Conservation (phyloP, 805 yeast species). For the Crinitomyces ghanaensis region DNA sequence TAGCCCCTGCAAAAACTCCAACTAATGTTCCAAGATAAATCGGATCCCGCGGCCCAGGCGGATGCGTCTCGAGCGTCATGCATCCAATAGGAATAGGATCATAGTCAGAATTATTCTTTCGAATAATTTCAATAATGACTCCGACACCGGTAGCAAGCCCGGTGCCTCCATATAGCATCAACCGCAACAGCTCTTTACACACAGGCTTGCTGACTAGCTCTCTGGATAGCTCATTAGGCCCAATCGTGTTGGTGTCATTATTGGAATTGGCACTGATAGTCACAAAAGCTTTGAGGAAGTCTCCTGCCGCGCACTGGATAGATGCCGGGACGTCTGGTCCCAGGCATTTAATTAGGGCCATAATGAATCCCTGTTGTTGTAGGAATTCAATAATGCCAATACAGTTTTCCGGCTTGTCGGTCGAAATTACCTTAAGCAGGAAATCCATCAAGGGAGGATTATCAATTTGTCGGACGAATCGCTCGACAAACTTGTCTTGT, state of each 20-base stretch:
- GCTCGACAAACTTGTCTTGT: slow-evolving; percentile 60
- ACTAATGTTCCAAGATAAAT: slow-evolving; percentile 83
- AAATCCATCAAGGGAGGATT: slow-evolving; percentile 94
- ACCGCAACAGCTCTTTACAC: slow-evolving; percentile 52
- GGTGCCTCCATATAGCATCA: slow-evolving; percentile 68
- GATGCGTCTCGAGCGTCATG: slow-evolving; percentile 75
- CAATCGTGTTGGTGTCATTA: slow-evolving; percentile 82
- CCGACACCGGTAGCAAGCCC: slow-evolving; percentile 93
- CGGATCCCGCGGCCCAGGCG: slow-evolving; percentile 88
- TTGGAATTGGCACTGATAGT: slow-evolving; percentile 89
- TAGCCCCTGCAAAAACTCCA: slow-evolving; percentile 59
- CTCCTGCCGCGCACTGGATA: slow-evolving; percentile 89
- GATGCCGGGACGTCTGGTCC: slow-evolving; percentile 57
- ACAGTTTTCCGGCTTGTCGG: slow-evolving; percentile 83
- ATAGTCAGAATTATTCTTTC: slow-evolving; percentile 93
- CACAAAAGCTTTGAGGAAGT: slow-evolving; percentile 85
- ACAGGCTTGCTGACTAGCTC: slow-evolving; percentile 72
- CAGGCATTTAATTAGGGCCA: slow-evolving; percentile 58
- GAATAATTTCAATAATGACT: slow-evolving; percentile 81
- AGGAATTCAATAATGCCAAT: slow-evolving; percentile 79
- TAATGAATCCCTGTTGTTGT: slow-evolving; percentile 61
- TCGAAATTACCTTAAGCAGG: slow-evolving; percentile 74
- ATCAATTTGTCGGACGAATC: slow-evolving; percentile 76
- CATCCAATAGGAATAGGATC: slow-evolving; percentile 79
- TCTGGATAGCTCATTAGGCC: slow-evolving; percentile 90